A percentile compares a stretch with the other conserved stretches of the same genome.
These are phyloP conservation scores for Phytophthora cajani DNA, from an alignment of 352 stramenopile species.

Conservation along the genomic window DNA sequence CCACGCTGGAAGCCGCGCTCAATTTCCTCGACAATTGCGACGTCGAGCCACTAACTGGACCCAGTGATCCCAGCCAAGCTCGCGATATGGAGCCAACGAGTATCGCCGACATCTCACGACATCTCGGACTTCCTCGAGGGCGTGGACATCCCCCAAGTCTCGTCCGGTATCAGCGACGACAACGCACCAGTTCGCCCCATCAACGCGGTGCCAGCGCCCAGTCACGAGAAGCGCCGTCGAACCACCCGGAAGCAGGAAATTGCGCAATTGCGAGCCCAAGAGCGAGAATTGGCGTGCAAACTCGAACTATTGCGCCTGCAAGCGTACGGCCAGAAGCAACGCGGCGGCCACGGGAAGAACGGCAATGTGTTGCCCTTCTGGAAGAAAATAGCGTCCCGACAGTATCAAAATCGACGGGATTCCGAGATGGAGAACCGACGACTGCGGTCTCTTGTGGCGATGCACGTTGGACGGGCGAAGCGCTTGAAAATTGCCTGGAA, in stretches of 20 bases:
- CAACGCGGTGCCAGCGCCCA: not conserved
- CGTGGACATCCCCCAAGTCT: not conserved
- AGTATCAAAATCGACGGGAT: conserved; percentile 21
- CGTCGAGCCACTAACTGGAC: not conserved
- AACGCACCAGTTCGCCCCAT: not conserved
- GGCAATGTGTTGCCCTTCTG: conserved; percentile 28
- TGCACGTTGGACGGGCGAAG: conserved; percentile 23
- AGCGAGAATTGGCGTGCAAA: conserved; percentile 23
- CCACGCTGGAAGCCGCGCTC: conserved; percentile 25
- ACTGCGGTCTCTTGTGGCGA: conserved; percentile 23
- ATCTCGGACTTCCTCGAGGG: conserved; percentile 16
- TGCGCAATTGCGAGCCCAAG: conserved; percentile 16
- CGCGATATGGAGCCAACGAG: conserved; percentile 10
- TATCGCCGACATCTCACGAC: conserved; percentile 5
- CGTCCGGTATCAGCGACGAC: not conserved
- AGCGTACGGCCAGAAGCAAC: conserved; percentile 12
- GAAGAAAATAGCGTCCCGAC: conserved; percentile 29
- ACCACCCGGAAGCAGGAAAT: conserved; percentile 33
- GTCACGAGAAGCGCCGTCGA: conserved; percentile 6
- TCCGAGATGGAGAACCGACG: conserved; percentile 29
- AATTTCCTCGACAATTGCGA: conserved; percentile 25
- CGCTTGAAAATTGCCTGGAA: conserved; percentile 28
- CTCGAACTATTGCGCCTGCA: conserved; percentile 24
- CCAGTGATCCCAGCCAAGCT: not conserved
- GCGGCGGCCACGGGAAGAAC: not conserved